Percentiles rank a stretch among this genome's conserved stretches.
phyloP scores from a whole-genome alignment of 2,329 filamentous ascomycete genomes.

The Metarhizium robertsii region DNA sequence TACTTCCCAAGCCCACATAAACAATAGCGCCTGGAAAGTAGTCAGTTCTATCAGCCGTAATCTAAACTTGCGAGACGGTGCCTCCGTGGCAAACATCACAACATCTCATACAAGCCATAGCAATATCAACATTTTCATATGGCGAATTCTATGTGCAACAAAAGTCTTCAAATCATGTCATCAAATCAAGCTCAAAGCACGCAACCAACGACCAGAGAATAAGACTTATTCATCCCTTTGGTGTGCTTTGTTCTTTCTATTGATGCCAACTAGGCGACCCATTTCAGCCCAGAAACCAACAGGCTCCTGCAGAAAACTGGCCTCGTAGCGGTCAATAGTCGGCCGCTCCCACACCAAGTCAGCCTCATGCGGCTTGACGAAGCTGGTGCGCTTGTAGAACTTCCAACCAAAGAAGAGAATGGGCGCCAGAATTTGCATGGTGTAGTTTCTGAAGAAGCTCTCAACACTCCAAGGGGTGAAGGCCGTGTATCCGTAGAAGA shows the following conservation, averaged over 20 bases:
- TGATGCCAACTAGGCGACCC: conserved; percentile 32
- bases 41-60: not conserved
- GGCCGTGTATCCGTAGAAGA: conserved; percentile 46
- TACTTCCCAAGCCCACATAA: not conserved
- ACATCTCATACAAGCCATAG: not conserved
- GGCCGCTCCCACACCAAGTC: conserved; percentile 55
- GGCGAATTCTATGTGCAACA: not conserved
- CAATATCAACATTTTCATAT: not conserved
- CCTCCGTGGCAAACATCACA: not conserved
- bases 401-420: conserved; percentile 54
- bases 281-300: conserved; percentile 49
- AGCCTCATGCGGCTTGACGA: conserved; percentile 42
- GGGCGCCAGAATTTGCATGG: conserved; percentile 45
- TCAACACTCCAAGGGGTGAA: conserved; percentile 40
- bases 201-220: not conserved
- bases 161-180: not conserved
- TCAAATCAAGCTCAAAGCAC: not conserved
- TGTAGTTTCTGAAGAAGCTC: conserved; percentile 44
- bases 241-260: conserved; percentile 13
- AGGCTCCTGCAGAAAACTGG: conserved; percentile 36
- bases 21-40: not conserved
- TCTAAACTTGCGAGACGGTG: conserved; percentile 2
- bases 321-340: conserved; percentile 48
- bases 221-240: conserved; percentile 5
- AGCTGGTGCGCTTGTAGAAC: conserved; percentile 47